A percentile compares a stretch with the other conserved stretches of the same genome.
phyloP scores from a whole-genome alignment of 2,329 filamentous ascomycete genomes.

The Helotiales sp. region DNA sequence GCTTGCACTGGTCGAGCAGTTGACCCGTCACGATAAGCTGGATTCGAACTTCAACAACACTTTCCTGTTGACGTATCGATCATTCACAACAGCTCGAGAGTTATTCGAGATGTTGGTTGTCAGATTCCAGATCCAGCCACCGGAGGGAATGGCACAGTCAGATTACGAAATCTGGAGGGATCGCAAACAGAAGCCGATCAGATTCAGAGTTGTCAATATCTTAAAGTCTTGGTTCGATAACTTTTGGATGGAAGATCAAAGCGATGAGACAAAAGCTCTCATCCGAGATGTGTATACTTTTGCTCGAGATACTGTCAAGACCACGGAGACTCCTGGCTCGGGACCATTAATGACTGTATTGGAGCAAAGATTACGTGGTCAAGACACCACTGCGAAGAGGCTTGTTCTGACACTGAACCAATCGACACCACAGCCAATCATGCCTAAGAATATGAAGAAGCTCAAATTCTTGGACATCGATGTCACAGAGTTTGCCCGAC shows the following conservation, averaged over 20 bases:
- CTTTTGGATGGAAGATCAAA: constrained; percentile 97
- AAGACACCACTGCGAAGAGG: constrained; percentile 82
- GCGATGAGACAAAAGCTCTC: constrained; percentile 78
- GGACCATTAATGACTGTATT: constrained; percentile 81
- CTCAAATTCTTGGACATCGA: constrained; percentile 98
- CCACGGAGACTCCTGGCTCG: constrained; percentile 88
- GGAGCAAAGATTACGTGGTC: constrained; percentile 84
- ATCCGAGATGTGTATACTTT: constrained; percentile 89
- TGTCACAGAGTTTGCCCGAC: constrained; percentile 91
- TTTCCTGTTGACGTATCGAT: constrained; percentile 94
- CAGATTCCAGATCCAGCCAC: constrained; percentile 89
- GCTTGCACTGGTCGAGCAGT: constrained; percentile 85
- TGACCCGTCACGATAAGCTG: constrained; percentile 93
- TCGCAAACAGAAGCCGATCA: constrained; percentile 92
- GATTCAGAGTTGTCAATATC: constrained; percentile 96
- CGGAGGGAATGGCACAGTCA: constrained; percentile 70
- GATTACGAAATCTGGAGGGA: constrained; percentile 90
- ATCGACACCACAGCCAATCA: constrained; percentile 81
- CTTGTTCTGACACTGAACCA: constrained; percentile 84
- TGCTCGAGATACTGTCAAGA: constrained; percentile 87
- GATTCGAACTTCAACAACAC: constrained; percentile 97
- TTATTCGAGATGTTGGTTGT: constrained; percentile 91
- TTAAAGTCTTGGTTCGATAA: constrained; percentile 98
- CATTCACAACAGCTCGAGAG: constrained; percentile 87
- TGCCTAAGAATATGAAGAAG: constrained; percentile 99